Conservation (phyloP, 1,284 basidiomycete genomes). For the Naganishia cerealis region DNA sequence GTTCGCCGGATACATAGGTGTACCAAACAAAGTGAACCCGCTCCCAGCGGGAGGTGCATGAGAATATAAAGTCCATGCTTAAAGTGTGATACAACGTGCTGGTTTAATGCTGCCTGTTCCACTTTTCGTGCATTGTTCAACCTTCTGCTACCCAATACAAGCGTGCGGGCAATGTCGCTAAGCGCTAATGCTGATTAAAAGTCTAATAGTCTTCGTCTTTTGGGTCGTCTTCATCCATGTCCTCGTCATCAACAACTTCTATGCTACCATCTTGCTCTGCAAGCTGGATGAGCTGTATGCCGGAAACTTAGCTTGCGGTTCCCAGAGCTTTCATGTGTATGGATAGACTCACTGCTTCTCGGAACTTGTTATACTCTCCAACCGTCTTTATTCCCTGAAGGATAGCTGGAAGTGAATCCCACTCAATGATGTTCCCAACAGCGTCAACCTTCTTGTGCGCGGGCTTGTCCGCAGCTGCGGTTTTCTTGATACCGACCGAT, state of each 20-base stretch:
- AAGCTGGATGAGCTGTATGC: conserved; percentile 39
- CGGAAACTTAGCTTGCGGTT: conserved; percentile 1
- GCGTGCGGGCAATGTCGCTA: not conserved
- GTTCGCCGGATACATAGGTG: conserved; percentile 73
- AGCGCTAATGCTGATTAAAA: not conserved
- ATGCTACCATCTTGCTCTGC: conserved; percentile 45
- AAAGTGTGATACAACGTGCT: conserved; percentile 13
- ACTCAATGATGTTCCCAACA: conserved; percentile 35
- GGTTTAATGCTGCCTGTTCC: not conserved
- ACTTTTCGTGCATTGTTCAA: not conserved
- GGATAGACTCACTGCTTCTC: conserved; percentile 44
- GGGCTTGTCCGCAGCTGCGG: conserved; percentile 75
- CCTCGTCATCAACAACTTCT: conserved; percentile 32
- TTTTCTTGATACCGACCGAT: conserved; percentile 74
- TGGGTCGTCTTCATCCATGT: conserved; percentile 25
- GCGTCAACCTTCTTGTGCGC: conserved; percentile 56
- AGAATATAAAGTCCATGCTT: not conserved
- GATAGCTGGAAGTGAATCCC: conserved; percentile 37
- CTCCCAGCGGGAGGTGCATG: conserved; percentile 37
- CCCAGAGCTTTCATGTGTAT: not conserved
- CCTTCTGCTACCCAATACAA: not conserved
- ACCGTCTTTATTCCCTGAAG: conserved; percentile 45
- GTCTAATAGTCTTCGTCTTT: conserved; percentile 23
- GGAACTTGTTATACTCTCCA: conserved; percentile 45
- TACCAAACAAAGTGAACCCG: conserved; percentile 77